phyloP scores from a whole-genome alignment of 2,329 filamentous ascomycete species.

The Nothophoma quercina region DNA sequence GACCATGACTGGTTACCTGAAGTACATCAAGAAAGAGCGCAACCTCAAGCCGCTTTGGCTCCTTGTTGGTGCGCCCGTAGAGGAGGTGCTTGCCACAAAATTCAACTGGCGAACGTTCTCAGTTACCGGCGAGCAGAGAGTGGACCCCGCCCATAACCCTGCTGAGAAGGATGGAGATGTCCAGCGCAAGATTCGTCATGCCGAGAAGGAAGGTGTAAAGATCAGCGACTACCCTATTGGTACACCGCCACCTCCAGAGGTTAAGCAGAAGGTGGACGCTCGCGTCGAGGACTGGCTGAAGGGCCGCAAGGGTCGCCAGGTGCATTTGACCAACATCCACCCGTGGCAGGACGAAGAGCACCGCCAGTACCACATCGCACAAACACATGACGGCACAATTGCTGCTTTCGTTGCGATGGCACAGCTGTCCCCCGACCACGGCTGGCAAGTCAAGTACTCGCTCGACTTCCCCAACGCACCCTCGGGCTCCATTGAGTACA shows the following conservation, averaged over 20 bases:
- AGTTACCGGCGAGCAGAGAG: conserved; percentile 86
- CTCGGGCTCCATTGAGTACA: conserved; percentile 85
- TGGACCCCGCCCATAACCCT: conserved; percentile 74
- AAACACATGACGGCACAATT: conserved; percentile 75
- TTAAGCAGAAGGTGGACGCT: conserved; percentile 73
- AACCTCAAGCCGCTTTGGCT: conserved; percentile 86
- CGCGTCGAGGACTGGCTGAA: conserved; percentile 81
- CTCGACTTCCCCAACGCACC: conserved; percentile 89
- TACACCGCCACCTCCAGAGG: conserved; percentile 67
- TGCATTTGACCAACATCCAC: conserved; percentile 87
- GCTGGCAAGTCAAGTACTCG: conserved; percentile 96
- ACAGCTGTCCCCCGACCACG: conserved; percentile 79
- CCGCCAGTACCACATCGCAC: conserved; percentile 84
- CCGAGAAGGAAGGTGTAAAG: conserved; percentile 84
- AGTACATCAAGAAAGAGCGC: conserved; percentile 74
- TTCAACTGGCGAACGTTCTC: conserved; percentile 89
- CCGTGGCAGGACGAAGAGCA: conserved; percentile 87
- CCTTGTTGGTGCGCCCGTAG: conserved; percentile 78
- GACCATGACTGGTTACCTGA: conserved; percentile 76
- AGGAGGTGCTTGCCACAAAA: conserved; percentile 80
- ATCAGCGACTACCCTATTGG: conserved; percentile 76
- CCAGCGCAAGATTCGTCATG: conserved; percentile 78
- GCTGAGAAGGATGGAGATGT: conserved; percentile 71
- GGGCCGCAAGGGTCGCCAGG: conserved; percentile 81
- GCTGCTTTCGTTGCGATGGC: conserved; percentile 82